Percentiles rank a stretch among this genome's conserved stretches.
Conservation (phyloP, 2,329 filamentous ascomycete species). For the Dothistroma septosporum region DNA sequence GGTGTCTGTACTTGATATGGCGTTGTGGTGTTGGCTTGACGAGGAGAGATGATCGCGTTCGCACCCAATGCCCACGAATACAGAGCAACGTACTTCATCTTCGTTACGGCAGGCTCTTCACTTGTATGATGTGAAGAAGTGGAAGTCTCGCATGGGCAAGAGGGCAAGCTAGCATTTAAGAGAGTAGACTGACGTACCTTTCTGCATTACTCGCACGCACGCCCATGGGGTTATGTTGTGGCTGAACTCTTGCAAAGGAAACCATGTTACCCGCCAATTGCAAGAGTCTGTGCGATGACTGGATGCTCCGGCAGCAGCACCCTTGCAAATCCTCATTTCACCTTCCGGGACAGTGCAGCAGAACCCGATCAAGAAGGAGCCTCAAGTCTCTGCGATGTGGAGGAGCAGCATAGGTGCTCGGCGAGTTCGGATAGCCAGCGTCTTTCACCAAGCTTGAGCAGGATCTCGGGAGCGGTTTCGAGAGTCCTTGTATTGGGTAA, state of each 20-base stretch:
- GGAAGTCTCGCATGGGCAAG: neutral
- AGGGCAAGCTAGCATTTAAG: neutral
- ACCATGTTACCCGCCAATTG: neutral
- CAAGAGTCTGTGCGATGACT: neutral
- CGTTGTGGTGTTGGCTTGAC: constrained; percentile 4
- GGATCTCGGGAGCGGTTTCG: neutral
- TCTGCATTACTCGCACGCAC: neutral
- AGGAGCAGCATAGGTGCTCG: neutral
- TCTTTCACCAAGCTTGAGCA: neutral
- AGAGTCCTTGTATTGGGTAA: neutral
- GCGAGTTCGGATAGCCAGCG: neutral
- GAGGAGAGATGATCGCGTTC: constrained; percentile 1
- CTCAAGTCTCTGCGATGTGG: neutral
- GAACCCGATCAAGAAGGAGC: neutral
- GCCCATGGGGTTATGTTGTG: neutral
- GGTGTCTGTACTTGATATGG: constrained; percentile 39
- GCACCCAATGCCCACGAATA: neutral
- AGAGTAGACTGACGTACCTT: neutral
- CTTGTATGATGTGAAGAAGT: neutral
- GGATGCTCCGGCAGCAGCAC: neutral
- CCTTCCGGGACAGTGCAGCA: neutral
- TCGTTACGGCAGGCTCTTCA: neutral
- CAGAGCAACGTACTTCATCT: neutral
- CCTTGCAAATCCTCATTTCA: constrained; percentile 7
- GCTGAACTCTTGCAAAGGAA: neutral